These are phyloP conservation scores for Stephania cephalantha DNA, from an alignment of 164 flowering plant genomes.

Conservation along the genomic window DNA sequence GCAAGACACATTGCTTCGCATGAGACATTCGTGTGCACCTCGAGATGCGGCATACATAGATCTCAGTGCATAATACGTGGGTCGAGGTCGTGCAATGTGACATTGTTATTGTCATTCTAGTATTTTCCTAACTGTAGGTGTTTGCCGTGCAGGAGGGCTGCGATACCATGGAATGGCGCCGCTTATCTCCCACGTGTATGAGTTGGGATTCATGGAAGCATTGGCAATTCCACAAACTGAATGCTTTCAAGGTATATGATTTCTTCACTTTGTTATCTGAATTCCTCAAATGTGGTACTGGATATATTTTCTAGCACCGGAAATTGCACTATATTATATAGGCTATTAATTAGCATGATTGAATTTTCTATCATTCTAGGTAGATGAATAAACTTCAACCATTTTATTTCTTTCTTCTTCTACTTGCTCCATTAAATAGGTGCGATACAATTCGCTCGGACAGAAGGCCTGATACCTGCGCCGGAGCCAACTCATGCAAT, in stretches of 20 bases:
- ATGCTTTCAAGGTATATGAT: conserved; percentile 67
- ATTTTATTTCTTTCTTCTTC: too few relatives aligned
- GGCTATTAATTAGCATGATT: too few relatives aligned
- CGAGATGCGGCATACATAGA: too few relatives aligned
- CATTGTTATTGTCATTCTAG: too few relatives aligned
- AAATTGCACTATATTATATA: too few relatives aligned
- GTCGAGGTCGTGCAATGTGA: too few relatives aligned
- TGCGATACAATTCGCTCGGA: conserved; percentile 80
- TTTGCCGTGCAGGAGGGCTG: conserved; percentile 60
- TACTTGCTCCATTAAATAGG: conserved; percentile 31
- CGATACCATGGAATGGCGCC: conserved; percentile 99
- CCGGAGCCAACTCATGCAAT: conserved; percentile 98
- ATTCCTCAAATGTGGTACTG: neutral
- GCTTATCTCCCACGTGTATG: conserved; percentile 82
- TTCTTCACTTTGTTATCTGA: neutral
- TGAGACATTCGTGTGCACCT: too few relatives aligned
- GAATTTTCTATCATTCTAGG: too few relatives aligned
- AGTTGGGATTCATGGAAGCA: conserved; percentile 85
- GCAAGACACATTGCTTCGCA: too few relatives aligned
- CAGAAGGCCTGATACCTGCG: conserved; percentile 90
- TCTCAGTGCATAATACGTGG: too few relatives aligned
- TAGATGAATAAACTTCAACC: too few relatives aligned
- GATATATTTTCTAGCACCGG: too few relatives aligned
- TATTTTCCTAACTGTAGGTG: neutral
- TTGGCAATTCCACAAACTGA: conserved; percentile 77